These are phyloP conservation scores for Pseudocercospora crystallina DNA, from an alignment of 2,329 filamentous ascomycete species.

Conservation along the genomic window DNA sequence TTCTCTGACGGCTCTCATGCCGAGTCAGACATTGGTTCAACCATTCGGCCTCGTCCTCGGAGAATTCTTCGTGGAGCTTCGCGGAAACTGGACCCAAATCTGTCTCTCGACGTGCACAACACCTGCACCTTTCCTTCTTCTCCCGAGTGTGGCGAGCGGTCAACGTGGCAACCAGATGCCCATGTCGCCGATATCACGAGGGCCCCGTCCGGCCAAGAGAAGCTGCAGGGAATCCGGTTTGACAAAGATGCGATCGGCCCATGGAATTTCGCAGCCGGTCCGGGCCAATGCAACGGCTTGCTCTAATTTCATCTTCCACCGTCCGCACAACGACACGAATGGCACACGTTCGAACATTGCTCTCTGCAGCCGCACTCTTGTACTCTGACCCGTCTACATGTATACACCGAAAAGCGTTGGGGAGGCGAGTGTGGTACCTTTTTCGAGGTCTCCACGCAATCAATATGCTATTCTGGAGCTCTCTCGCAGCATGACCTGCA, in stretches of 20 bases:
- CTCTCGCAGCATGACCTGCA: neutral
- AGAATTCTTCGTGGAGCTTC: no score
- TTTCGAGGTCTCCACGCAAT: constrained; percentile 1
- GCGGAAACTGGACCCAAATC: no score
- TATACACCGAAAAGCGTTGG: neutral
- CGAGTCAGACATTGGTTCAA: no score
- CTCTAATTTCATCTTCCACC: constrained; percentile 1
- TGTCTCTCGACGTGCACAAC: no score
- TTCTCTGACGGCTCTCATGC: no score
- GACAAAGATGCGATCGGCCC: neutral
- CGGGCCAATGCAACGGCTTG: constrained; percentile 1
- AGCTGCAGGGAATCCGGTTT: neutral
- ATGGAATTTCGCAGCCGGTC: neutral
- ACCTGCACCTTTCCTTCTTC: no score
- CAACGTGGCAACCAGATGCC: constrained; percentile 1
- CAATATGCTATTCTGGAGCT: constrained; percentile 8
- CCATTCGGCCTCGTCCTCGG: no score
- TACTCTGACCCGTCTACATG: neutral
- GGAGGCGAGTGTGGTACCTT: neutral
- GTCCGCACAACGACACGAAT: neutral
- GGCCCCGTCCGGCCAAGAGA: constrained; percentile 4
- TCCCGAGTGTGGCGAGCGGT: no score
- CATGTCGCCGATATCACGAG: neutral
- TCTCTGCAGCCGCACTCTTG: no score
- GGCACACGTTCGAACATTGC: neutral